A percentile compares a stretch with the other conserved stretches of the same genome.
Conservation (phyloP, 73 alveolate genomes). For the Blepharisma japonicum region DNA sequence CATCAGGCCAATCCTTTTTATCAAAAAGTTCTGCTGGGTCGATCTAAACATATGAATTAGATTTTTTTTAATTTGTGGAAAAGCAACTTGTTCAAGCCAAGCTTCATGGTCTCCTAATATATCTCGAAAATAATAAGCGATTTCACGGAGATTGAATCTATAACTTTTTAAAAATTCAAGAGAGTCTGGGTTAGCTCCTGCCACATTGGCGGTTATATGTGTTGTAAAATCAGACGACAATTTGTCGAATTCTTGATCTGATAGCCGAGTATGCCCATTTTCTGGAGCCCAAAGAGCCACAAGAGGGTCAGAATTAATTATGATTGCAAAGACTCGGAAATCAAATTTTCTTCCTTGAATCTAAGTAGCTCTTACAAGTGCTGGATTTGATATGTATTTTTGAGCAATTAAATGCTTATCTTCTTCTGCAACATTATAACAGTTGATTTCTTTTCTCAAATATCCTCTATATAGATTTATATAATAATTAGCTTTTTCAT, state of each 20-base stretch:
- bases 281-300: slow-evolving; percentile 21
- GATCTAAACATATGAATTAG: slow-evolving; percentile 32
- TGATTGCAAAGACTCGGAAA: slow-evolving; percentile 24
- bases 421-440: not conserved
- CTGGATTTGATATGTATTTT: slow-evolving; percentile 25
- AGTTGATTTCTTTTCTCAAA: not conserved
- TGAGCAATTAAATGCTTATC: slow-evolving; percentile 10
- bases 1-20: slow-evolving; percentile 17
- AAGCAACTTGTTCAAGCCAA: not conserved
- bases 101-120: not conserved
- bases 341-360: slow-evolving; percentile 35
- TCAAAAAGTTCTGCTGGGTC: slow-evolving; percentile 22
- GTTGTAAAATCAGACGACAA: slow-evolving; percentile 12
- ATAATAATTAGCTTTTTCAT: slow-evolving; percentile 11
- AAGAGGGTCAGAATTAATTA: slow-evolving; percentile 22
- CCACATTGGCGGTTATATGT: slow-evolving; percentile 32
- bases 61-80: slow-evolving; percentile 23
- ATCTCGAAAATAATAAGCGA: slow-evolving; percentile 27
- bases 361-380: not conserved
- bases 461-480: not conserved
- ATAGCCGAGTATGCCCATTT: slow-evolving; percentile 29
- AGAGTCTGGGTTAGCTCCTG: slow-evolving; percentile 17
- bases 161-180: slow-evolving; percentile 13
- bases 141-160: slow-evolving; percentile 10
- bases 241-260: slow-evolving; percentile 21